These are phyloP conservation scores for Rhizophagus sp. DNA, from an alignment of 192 early-diverging fungal species.

Conservation along the genomic window DNA sequence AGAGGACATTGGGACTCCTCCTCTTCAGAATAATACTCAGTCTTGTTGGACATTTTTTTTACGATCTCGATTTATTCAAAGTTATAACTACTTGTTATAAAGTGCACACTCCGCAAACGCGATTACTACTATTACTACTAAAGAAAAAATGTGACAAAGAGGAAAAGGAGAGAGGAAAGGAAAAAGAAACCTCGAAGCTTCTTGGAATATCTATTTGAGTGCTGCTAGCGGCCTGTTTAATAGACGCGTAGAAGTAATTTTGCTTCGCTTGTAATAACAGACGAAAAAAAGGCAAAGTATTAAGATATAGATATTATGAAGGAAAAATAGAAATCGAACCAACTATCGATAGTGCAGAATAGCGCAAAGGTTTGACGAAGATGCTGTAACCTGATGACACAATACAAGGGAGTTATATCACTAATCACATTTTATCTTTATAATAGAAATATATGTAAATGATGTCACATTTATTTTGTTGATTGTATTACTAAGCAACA, in stretches of 20 bases:
- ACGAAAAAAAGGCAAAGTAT: background rate
- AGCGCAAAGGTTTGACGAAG: no score
- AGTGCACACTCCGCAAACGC: background rate
- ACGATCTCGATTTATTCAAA: background rate
- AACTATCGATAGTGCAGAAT: background rate
- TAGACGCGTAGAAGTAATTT: background rate
- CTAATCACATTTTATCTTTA: background rate
- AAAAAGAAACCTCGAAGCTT: background rate
- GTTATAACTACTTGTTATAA: background rate
- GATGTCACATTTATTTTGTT: no score
- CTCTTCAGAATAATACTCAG: conserved; percentile 53
- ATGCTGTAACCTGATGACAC: background rate
- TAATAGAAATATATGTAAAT: background rate
- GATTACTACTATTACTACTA: background rate
- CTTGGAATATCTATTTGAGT: background rate
- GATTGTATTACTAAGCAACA: no score
- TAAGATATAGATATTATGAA: background rate
- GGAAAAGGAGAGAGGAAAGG: background rate
- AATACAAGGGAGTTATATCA: background rate
- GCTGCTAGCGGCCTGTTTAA: background rate
- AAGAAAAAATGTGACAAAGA: background rate
- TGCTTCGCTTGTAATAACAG: background rate
- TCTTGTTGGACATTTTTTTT: conserved; percentile 11
- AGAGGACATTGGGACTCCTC: conserved; percentile 98
- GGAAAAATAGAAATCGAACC: background rate